These are phyloP conservation scores for Acmispon strigosus DNA, from an alignment of 306 rosid species.

Conservation along the genomic window DNA sequence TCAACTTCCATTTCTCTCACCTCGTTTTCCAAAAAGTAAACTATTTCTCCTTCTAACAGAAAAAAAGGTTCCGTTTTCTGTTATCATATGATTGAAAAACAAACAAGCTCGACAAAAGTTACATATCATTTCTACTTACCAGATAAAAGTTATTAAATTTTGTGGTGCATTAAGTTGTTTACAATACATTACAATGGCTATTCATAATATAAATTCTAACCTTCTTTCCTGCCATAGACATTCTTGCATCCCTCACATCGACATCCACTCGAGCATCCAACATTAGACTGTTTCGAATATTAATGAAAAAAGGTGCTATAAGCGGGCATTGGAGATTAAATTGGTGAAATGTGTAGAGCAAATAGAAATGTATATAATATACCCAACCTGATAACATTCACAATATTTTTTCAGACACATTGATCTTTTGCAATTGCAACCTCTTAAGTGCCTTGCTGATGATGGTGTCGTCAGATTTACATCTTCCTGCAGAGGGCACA, in stretches of 20 bases:
- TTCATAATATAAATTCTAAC: conserved; percentile 27
- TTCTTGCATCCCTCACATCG: conserved; percentile 69
- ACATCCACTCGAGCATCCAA: conserved; percentile 71
- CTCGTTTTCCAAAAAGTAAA: too few species aligned
- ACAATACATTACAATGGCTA: neutral
- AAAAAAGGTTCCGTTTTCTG: too few species aligned
- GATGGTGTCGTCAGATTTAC: conserved; percentile 41
- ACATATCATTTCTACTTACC: neutral
- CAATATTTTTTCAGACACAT: conserved; percentile 73
- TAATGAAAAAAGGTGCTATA: neutral
- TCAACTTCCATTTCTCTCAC: too few species aligned
- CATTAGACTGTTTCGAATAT: conserved; percentile 39
- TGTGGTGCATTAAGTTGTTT: neutral
- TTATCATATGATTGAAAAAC: too few species aligned
- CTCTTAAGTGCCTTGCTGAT: conserved; percentile 64
- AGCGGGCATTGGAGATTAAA: neutral
- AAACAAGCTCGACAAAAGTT: neutral
- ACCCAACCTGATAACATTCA: conserved; percentile 71
- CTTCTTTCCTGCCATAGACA: conserved; percentile 54
- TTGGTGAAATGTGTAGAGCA: conserved; percentile 2
- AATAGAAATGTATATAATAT: neutral
- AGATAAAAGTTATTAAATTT: neutral
- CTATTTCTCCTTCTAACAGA: too few species aligned
- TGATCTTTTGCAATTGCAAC: conserved; percentile 76
- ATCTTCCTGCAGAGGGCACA: conserved; percentile 36